Percentiles rank a stretch among this genome's conserved stretches.
Evolutionary conservation across 305 asterid species (phyloP).

Genomic region (Coffea humblotiana): DNA sequence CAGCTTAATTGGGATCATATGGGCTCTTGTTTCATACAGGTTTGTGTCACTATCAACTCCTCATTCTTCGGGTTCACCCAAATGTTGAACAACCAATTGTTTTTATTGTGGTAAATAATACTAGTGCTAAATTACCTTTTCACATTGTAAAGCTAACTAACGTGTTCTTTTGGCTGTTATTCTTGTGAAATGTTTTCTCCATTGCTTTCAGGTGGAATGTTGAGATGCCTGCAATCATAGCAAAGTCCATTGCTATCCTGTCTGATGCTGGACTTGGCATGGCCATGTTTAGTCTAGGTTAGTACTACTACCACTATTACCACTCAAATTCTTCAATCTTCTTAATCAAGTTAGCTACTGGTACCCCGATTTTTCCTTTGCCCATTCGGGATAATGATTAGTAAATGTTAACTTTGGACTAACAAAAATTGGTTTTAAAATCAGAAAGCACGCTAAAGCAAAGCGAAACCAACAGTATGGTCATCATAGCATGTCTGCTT

Average conservation of each 20-base stretch:
- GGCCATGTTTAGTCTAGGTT: constrained; percentile 68
- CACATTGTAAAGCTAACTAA: too few species aligned
- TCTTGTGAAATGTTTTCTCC: not conserved
- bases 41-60: constrained; percentile 16
- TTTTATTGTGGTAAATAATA: not conserved
- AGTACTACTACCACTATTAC: not conserved
- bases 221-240: constrained; percentile 58
- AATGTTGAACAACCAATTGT: not conserved
- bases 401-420: constrained; percentile 13
- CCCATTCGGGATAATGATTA: constrained; percentile 14
- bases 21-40: constrained; percentile 60
- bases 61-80: not conserved
- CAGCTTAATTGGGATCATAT: constrained; percentile 46
- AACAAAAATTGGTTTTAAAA: constrained; percentile 13
- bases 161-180: not conserved
- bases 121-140: not conserved
- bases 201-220: constrained; percentile 43
- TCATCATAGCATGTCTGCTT: constrained; percentile 36
- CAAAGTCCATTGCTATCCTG: constrained; percentile 50
- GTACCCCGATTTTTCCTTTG: not conserved
- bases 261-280: constrained; percentile 67
- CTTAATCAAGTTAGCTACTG: not conserved
- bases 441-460: constrained; percentile 33
- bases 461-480: constrained; percentile 19
- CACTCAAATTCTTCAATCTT: not conserved